These are phyloP conservation scores for Penicillium thymicola DNA, from an alignment of 2,329 filamentous ascomycete species.

Conservation along the genomic window DNA sequence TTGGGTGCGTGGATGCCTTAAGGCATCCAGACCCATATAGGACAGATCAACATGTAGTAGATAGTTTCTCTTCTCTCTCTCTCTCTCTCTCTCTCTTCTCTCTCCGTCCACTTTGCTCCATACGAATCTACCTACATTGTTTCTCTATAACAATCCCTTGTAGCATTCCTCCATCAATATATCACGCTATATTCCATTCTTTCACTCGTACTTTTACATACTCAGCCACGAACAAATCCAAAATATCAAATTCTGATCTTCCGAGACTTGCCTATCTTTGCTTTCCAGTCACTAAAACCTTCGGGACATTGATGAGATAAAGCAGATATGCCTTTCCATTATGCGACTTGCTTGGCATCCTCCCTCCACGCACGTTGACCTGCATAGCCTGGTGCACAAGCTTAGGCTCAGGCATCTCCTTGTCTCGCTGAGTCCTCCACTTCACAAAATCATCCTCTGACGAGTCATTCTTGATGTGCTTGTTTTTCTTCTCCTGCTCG, in stretches of 20 bases:
- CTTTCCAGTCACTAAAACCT: slow-evolving; percentile 4
- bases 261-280: background rate
- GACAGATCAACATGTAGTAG: too few relatives aligned
- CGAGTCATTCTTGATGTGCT: slow-evolving; percentile 29
- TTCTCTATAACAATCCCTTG: too few relatives aligned
- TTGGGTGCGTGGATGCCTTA: too few relatives aligned
- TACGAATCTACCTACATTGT: too few relatives aligned
- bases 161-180: too few relatives aligned
- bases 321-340: slow-evolving; percentile 13
- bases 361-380: slow-evolving; percentile 40
- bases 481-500: slow-evolving; percentile 35
- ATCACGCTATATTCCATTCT: background rate
- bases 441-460: slow-evolving; percentile 33
- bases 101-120: too few relatives aligned
- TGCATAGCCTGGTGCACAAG: slow-evolving; percentile 40
- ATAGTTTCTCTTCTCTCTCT: too few relatives aligned
- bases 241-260: background rate
- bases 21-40: too few relatives aligned
- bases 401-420: slow-evolving; percentile 28
- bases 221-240: background rate
- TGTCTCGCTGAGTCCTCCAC: slow-evolving; percentile 32
- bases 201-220: background rate
- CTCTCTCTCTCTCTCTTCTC: too few relatives aligned
- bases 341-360: slow-evolving; percentile 27
- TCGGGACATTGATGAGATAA: slow-evolving; percentile 14